Conservation (phyloP, 768 basidiomycete genomes). For the Obba rivulosa region DNA sequence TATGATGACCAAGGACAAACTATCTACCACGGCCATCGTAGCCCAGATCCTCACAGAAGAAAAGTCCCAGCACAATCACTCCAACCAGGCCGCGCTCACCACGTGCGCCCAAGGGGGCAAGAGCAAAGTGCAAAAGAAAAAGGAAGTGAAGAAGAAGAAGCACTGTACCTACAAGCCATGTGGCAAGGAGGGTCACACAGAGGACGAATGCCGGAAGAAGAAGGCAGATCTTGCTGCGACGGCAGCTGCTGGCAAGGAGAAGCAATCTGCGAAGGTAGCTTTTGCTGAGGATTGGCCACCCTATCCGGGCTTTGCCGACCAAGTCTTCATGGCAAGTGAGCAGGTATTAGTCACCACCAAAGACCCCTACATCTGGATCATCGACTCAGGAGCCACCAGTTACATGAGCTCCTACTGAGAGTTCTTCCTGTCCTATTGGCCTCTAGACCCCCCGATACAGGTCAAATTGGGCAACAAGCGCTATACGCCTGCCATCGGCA, state of each 20-base stretch:
- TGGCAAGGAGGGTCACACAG: too few species aligned
- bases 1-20: slow-evolving; percentile 5
- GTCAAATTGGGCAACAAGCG: too few species aligned
- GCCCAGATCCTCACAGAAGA: slow-evolving; percentile 10
- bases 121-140: slow-evolving; percentile 1
- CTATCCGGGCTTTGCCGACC: too few species aligned
- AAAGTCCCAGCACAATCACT: neutral
- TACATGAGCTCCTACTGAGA: slow-evolving; percentile 11
- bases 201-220: too few species aligned
- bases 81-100: neutral
- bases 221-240: too few species aligned
- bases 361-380: slow-evolving; percentile 13
- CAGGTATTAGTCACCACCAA: too few species aligned
- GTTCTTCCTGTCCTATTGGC: slow-evolving; percentile 4
- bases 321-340: too few species aligned
- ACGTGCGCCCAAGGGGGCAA: neutral
- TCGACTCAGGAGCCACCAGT: slow-evolving; percentile 14
- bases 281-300: too few species aligned
- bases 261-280: too few species aligned
- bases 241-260: too few species aligned
- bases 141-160: slow-evolving; percentile 1
- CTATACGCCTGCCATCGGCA: too few species aligned
- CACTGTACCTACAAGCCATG: slow-evolving; percentile 6
- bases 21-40: slow-evolving; percentile 7
- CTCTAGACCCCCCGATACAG: too few species aligned